Percentiles rank a stretch among this genome's conserved stretches.
Evolutionary conservation across 2,329 filamentous ascomycete genomes (phyloP).

Genomic region (Moelleriella libera): DNA sequence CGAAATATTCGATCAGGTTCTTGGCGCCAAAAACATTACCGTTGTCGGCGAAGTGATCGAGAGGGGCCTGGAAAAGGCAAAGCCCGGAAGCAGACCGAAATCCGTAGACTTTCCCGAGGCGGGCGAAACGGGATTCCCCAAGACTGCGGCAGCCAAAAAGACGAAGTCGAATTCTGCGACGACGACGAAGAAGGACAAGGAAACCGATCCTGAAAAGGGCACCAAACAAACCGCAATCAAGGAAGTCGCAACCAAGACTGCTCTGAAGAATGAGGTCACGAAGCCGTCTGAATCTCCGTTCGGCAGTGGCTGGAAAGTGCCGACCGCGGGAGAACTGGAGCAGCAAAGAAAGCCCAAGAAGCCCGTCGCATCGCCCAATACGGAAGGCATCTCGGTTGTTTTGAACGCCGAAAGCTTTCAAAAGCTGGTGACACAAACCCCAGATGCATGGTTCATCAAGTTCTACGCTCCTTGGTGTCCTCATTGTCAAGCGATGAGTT

Average conservation of each 20-base stretch:
- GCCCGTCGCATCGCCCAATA: constrained; percentile 48
- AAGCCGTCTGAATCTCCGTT: constrained; percentile 11
- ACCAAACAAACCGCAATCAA: constrained; percentile 15
- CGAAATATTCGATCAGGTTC: constrained; percentile 45
- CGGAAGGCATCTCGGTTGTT: constrained; percentile 57
- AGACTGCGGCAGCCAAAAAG: constrained; percentile 9
- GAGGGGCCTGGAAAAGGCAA: constrained; percentile 58
- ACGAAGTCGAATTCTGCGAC: constrained; percentile 15
- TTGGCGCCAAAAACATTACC: constrained; percentile 54
- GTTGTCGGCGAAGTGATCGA: constrained; percentile 60
- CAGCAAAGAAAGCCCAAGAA: constrained; percentile 30
- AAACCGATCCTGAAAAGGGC: constrained; percentile 7
- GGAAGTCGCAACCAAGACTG: constrained; percentile 11
- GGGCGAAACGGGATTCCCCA: constrained; percentile 40
- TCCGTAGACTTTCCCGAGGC: constrained; percentile 55
- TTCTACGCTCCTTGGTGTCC: constrained; percentile 97
- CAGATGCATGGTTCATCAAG: constrained; percentile 96
- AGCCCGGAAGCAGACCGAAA: constrained; percentile 65
- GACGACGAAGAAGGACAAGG: constrained; percentile 6
- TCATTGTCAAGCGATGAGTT: constrained; percentile 86
- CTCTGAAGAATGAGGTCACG: background rate
- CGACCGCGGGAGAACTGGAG: constrained; percentile 14
- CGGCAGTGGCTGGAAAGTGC: constrained; percentile 15
- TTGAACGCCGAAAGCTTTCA: constrained; percentile 81
- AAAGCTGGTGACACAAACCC: constrained; percentile 67